Evolutionary conservation across 768 basidiomycete species (phyloP).

Genomic region (Boletus eberwhitei): DNA sequence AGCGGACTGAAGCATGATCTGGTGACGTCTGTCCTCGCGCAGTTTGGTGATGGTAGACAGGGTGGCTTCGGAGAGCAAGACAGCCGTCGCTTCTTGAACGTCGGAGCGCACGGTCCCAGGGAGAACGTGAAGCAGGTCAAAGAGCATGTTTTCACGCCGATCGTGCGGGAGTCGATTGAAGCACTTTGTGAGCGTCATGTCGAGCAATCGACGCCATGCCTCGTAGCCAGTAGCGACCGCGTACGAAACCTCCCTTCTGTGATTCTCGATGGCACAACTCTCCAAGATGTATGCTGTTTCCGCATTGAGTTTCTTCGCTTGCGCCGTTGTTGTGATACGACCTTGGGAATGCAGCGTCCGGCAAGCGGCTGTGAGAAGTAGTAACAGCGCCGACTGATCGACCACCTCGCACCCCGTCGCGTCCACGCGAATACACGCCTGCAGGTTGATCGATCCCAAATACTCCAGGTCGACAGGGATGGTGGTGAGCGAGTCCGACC

Average conservation of each 20-base stretch:
- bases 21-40: constrained; percentile 76
- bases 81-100: constrained; percentile 66
- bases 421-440: constrained; percentile 66
- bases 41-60: constrained; percentile 83
- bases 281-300: constrained; percentile 79
- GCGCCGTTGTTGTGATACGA: constrained; percentile 54
- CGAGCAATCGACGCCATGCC: constrained; percentile 81
- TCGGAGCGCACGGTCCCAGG: constrained; percentile 67
- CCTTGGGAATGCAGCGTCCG: constrained; percentile 67
- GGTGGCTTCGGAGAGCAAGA: constrained; percentile 80
- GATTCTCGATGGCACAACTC: constrained; percentile 85
- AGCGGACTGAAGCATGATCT: constrained; percentile 62
- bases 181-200: constrained; percentile 82
- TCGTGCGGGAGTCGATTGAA: constrained; percentile 81
- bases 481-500: constrained; percentile 72
- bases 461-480: constrained; percentile 59
- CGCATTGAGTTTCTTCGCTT: constrained; percentile 60
- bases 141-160: constrained; percentile 82
- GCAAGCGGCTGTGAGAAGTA: constrained; percentile 59
- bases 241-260: constrained; percentile 74
- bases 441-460: constrained; percentile 62
- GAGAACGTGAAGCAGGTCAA: constrained; percentile 84
- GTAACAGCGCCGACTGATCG: constrained; percentile 68
- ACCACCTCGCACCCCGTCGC: constrained; percentile 78
- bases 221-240: constrained; percentile 71